These are phyloP conservation scores for Citrus medica DNA, from an alignment of 345 rosid genomes.

Conservation along the genomic window DNA sequence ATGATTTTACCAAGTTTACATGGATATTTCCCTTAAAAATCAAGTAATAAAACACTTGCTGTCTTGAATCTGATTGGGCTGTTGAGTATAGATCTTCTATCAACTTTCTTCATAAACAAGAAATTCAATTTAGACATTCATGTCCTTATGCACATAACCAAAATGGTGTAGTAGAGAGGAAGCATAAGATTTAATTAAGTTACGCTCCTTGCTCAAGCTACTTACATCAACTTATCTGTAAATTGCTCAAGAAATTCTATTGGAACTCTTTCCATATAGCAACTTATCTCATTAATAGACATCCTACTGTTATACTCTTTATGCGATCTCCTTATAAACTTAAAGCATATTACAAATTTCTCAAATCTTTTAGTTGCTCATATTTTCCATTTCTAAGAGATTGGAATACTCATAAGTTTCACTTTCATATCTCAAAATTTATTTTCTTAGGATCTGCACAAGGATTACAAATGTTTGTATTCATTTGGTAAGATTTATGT, in stretches of 20 bases:
- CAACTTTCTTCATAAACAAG: no score
- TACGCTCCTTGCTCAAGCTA: neutral
- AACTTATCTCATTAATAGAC: neutral
- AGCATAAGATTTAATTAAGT: neutral
- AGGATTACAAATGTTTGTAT: neutral
- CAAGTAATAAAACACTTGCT: no score
- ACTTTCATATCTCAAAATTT: neutral
- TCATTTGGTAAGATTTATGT: neutral
- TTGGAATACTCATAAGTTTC: neutral
- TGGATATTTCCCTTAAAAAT: no score
- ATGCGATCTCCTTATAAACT: neutral
- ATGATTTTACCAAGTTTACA: neutral
- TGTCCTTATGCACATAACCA: no score
- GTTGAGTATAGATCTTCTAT: no score
- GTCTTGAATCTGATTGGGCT: no score
- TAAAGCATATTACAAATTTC: neutral
- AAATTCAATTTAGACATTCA: no score
- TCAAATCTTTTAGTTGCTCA: neutral
- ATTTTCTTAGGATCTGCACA: neutral
- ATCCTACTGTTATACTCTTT: neutral
- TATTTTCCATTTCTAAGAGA: neutral
- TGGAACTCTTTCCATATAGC: neutral
- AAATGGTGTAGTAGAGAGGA: neutral
- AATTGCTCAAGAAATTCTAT: no score
- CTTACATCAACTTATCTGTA: no score